phyloP scores from a whole-genome alignment of 139 green algal genomes.

The Tetradesmus obliquus region DNA sequence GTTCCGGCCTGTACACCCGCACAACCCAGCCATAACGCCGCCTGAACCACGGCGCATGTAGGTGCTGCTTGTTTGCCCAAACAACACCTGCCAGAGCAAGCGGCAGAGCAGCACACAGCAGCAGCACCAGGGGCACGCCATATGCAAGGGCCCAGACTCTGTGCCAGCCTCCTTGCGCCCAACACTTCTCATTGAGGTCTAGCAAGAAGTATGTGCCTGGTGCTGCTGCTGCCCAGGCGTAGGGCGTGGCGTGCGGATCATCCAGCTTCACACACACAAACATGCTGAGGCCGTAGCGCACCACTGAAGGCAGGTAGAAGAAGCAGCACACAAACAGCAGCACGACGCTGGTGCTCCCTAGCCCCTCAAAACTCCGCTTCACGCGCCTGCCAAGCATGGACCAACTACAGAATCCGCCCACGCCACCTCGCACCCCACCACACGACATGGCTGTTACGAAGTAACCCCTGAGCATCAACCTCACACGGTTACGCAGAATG shows the following conservation, averaged over 20 bases:
- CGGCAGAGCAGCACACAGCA: not conserved
- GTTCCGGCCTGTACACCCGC: not conserved
- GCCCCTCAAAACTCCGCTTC: not conserved
- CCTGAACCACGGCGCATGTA: not conserved
- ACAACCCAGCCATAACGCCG: not conserved
- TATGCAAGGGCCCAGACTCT: not conserved
- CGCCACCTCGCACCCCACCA: not conserved
- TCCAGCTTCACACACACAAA: conserved; percentile 24
- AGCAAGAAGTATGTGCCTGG: conserved; percentile 4
- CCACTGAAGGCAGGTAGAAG: conserved; percentile 5
- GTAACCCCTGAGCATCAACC: not conserved
- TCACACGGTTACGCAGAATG: not conserved
- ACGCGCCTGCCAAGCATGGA: not conserved
- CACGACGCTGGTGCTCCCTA: not conserved
- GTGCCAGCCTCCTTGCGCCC: not conserved
- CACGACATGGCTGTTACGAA: not conserved
- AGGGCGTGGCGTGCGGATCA: not conserved
- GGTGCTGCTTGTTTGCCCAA: not conserved
- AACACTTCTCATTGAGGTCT: conserved; percentile 19
- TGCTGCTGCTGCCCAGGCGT: conserved; percentile 2
- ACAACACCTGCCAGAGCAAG: not conserved
- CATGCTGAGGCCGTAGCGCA: conserved; percentile 8
- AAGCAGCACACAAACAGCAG: not conserved
- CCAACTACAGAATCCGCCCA: not conserved
- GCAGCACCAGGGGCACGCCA: not conserved